phyloP scores from a whole-genome alignment of 2,329 filamentous ascomycete species.

The Pseudogymnoascus sp. region DNA sequence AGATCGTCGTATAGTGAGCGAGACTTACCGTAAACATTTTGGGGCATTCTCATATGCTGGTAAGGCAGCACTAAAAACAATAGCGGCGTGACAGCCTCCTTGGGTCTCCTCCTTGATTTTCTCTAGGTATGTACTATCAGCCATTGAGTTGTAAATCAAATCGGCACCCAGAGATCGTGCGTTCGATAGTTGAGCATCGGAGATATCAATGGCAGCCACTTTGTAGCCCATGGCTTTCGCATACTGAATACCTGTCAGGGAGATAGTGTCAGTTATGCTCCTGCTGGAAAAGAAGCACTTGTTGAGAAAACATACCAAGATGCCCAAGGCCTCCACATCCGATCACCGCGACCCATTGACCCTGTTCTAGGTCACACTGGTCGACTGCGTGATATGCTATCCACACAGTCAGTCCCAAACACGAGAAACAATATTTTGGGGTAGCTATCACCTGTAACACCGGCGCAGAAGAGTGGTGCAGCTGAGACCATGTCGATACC shows the following conservation, averaged over 20 bases:
- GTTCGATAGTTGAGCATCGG: constrained; percentile 15
- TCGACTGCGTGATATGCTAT: constrained; percentile 6
- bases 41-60: constrained; percentile 17
- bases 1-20: neutral
- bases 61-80: constrained; percentile 16
- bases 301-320: constrained; percentile 12
- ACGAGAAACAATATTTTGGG: neutral
- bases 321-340: constrained; percentile 20
- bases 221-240: constrained; percentile 18
- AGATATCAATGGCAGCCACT: constrained; percentile 18
- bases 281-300: neutral
- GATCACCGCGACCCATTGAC: constrained; percentile 19
- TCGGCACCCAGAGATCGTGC: constrained; percentile 16
- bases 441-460: constrained; percentile 19
- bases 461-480: constrained; percentile 26
- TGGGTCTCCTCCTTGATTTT: constrained; percentile 17
- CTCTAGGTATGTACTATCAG: constrained; percentile 15
- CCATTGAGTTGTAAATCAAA: constrained; percentile 16
- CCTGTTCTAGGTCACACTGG: constrained; percentile 10
- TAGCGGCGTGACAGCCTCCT: constrained; percentile 18
- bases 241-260: constrained; percentile 13
- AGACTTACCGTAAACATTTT: constrained; percentile 10
- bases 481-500: constrained; percentile 18
- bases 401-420: neutral
- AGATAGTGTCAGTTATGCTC: neutral